Evolutionary conservation across 2,329 filamentous ascomycete species (phyloP).

Genomic region (Neofusicoccum parvum): DNA sequence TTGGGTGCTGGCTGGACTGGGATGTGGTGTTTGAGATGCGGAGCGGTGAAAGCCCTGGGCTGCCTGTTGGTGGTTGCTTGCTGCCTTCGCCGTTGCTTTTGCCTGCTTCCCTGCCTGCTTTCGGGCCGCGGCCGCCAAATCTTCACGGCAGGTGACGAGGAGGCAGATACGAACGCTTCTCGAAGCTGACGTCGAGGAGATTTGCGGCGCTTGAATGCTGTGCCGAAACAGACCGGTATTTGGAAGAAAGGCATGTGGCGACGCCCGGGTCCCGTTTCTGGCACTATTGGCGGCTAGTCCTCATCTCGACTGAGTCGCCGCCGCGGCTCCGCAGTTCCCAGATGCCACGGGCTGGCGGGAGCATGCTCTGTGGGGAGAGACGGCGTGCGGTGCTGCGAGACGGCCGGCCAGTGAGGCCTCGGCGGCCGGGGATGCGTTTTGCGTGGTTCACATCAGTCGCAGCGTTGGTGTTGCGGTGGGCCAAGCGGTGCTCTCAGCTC

Average conservation of each 20-base stretch:
- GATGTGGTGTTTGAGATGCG: background rate
- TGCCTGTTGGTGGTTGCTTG: background rate
- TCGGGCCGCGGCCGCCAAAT: background rate
- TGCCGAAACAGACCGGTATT: background rate
- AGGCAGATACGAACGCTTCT: background rate
- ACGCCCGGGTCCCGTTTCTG: background rate
- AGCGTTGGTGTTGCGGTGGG: slow-evolving; percentile 3
- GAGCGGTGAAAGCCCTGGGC: slow-evolving; percentile 10
- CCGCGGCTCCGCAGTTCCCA: background rate
- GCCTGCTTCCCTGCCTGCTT: background rate
- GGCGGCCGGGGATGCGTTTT: slow-evolving; percentile 1
- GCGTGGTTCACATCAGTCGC: slow-evolving; percentile 1
- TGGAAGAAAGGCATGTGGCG: background rate
- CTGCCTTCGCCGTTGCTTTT: background rate
- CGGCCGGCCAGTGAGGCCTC: background rate
- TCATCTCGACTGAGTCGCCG: slow-evolving; percentile 7
- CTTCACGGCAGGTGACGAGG: background rate
- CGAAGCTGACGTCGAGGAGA: background rate
- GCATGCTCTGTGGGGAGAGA: background rate
- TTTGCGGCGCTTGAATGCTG: background rate
- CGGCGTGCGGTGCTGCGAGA: background rate
- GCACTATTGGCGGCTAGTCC: background rate
- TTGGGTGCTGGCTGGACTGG: background rate
- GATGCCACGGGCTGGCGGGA: background rate
- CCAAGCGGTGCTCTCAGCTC: slow-evolving; percentile 13